Percentiles rank a stretch among this genome's conserved stretches.
These are phyloP conservation scores for Cornus kousa DNA, from an alignment of 148 eudicot genomes.

Conservation along the genomic window DNA sequence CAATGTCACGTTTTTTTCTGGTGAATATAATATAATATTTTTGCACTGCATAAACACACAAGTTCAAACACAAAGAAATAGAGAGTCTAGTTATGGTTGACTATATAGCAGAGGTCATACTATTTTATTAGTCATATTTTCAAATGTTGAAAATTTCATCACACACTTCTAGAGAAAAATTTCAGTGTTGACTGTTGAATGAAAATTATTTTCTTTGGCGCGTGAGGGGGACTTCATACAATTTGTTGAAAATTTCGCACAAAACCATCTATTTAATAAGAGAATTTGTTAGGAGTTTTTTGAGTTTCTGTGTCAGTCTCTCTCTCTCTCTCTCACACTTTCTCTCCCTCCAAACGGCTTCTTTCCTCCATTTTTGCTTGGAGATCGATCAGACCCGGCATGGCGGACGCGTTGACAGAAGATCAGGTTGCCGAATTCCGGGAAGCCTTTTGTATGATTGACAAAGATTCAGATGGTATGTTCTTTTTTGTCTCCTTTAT, in stretches of 20 bases:
- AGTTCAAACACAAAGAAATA: too few relatives aligned
- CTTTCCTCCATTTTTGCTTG: not conserved
- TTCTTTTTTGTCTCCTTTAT: not conserved
- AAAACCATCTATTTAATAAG: not conserved
- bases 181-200: not conserved
- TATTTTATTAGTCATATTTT: too few relatives aligned
- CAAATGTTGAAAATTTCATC: too few relatives aligned
- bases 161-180: not conserved
- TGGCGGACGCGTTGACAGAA: conserved; percentile 37
- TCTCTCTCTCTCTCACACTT: not conserved
- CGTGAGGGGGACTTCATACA: not conserved
- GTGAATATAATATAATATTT: too few relatives aligned
- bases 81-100: too few relatives aligned
- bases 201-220: not conserved
- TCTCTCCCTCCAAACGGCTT: not conserved
- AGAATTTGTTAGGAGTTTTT: not conserved
- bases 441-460: conserved; percentile 48
- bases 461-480: conserved; percentile 48
- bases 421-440: conserved; percentile 39
- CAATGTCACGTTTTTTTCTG: too few relatives aligned
- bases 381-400: not conserved
- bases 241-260: not conserved
- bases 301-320: not conserved
- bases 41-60: too few relatives aligned
- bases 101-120: too few relatives aligned